Percentiles rank a stretch among this genome's conserved stretches.
Evolutionary conservation across 2,329 filamentous ascomycete genomes (phyloP).

Genomic region (Zalaria obscura): DNA sequence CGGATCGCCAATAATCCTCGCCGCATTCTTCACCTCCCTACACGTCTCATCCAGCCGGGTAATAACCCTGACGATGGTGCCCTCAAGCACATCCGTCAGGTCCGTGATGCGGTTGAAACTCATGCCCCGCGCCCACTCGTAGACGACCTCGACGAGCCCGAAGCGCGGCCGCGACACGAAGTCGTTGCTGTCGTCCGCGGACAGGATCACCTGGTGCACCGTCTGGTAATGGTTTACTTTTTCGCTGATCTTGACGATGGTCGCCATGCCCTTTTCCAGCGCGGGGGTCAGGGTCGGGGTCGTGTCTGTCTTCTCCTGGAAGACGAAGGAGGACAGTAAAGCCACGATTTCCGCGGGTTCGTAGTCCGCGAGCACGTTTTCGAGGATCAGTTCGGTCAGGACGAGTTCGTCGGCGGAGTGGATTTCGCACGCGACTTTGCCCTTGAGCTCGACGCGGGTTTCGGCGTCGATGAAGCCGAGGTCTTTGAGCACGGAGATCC

Average conservation of each 20-base stretch:
- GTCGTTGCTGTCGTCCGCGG: slow-evolving; percentile 80
- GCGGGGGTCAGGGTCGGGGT: slow-evolving; percentile 69
- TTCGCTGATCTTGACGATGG: slow-evolving; percentile 80
- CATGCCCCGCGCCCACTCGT: slow-evolving; percentile 97
- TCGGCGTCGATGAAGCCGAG: slow-evolving; percentile 82
- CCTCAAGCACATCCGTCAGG: slow-evolving; percentile 89
- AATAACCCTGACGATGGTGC: slow-evolving; percentile 91
- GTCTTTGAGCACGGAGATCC: slow-evolving; percentile 81
- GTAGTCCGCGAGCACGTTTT: slow-evolving; percentile 90
- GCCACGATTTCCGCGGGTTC: slow-evolving; percentile 95
- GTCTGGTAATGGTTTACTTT: slow-evolving; percentile 87
- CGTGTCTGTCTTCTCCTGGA: slow-evolving; percentile 86
- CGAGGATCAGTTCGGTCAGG: slow-evolving; percentile 86
- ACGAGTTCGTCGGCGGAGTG: slow-evolving; percentile 95
- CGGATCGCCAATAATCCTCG: slow-evolving; percentile 87
- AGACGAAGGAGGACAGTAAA: slow-evolving; percentile 85
- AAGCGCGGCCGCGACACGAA: slow-evolving; percentile 80
- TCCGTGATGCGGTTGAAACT: slow-evolving; percentile 96
- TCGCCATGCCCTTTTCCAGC: slow-evolving; percentile 68
- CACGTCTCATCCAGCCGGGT: slow-evolving; percentile 91
- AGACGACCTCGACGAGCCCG: slow-evolving; percentile 91
- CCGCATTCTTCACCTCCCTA: slow-evolving; percentile 92
- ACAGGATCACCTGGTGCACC: slow-evolving; percentile 80
- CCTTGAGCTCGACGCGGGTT: slow-evolving; percentile 83
- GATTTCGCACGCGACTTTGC: slow-evolving; percentile 96